Evolutionary conservation across 352 stramenopile genomes (phyloP).

Genomic region (Globisporangium polare): DNA sequence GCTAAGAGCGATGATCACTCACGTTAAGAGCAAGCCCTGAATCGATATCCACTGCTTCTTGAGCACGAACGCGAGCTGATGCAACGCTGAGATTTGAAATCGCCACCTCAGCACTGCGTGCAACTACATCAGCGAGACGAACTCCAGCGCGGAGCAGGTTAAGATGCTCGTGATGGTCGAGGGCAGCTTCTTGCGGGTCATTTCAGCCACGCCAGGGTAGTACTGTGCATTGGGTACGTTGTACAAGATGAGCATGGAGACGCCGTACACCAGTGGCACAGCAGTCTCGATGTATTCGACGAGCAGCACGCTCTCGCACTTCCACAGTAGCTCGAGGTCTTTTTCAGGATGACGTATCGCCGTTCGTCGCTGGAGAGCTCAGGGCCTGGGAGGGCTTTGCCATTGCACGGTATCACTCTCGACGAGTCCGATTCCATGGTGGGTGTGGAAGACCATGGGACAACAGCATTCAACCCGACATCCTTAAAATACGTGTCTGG

Average conservation of each 20-base stretch:
- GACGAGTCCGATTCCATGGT: no score
- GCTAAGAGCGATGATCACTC: no score
- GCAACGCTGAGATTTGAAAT: neutral
- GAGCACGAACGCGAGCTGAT: neutral
- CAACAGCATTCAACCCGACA: no score
- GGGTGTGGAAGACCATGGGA: neutral
- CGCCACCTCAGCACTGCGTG: neutral
- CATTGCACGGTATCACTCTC: no score
- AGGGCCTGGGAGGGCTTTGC: no score
- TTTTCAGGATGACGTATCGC: neutral
- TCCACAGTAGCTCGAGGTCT: constrained; percentile 14
- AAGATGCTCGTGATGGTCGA: neutral
- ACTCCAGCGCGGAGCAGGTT: neutral
- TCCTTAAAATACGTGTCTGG: no score
- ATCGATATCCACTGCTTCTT: neutral
- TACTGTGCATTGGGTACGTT: no score
- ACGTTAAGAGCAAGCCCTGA: neutral
- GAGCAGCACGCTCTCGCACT: neutral
- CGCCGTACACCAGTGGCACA: neutral
- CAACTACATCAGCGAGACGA: neutral
- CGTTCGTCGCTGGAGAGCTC: neutral
- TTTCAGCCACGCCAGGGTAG: no score
- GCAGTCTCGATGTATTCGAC: neutral
- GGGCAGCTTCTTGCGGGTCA: neutral
- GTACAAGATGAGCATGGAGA: neutral